phyloP scores from a whole-genome alignment of 768 basidiomycete genomes.

The Dacryopinax spathularia region DNA sequence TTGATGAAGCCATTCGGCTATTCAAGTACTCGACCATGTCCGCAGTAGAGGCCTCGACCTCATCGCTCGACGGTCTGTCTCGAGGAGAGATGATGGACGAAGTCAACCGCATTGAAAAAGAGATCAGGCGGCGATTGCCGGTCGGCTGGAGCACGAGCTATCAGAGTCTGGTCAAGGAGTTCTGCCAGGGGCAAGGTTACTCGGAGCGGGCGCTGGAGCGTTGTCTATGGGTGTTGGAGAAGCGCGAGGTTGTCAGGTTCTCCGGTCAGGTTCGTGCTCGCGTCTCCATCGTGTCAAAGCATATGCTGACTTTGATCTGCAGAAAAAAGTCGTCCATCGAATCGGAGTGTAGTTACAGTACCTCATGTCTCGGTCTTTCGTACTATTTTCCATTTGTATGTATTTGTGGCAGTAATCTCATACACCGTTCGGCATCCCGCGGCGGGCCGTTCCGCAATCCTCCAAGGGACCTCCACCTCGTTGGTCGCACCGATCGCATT shows the following conservation, averaged over 20 bases:
- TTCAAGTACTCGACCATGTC: constrained; percentile 99
- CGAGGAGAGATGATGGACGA: constrained; percentile 87
- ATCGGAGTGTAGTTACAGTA: constrained; percentile 19
- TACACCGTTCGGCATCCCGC: neutral
- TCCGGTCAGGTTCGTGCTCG: constrained; percentile 42
- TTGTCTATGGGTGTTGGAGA: constrained; percentile 83
- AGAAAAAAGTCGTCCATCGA: constrained; percentile 44
- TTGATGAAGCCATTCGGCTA: constrained; percentile 92
- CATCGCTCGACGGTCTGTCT: constrained; percentile 76
- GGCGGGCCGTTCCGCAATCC: neutral
- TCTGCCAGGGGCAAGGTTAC: constrained; percentile 84
- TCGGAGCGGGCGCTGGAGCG: constrained; percentile 82
- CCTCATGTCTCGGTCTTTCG: neutral
- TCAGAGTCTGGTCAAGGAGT: constrained; percentile 81
- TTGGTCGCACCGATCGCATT: too few species aligned
- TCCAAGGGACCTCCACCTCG: neutral
- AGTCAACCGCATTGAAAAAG: constrained; percentile 78
- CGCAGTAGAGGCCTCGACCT: constrained; percentile 73
- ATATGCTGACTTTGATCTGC: constrained; percentile 12
- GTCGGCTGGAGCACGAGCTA: constrained; percentile 97
- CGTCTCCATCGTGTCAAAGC: constrained; percentile 7
- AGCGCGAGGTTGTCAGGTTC: constrained; percentile 87
- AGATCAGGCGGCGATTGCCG: constrained; percentile 65
- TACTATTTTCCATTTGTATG: neutral
- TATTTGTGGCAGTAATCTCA: constrained; percentile 2